Base-by-base conservation (phyloP, 148 eudicot genomes). In the Agrostemma githago region DNA sequence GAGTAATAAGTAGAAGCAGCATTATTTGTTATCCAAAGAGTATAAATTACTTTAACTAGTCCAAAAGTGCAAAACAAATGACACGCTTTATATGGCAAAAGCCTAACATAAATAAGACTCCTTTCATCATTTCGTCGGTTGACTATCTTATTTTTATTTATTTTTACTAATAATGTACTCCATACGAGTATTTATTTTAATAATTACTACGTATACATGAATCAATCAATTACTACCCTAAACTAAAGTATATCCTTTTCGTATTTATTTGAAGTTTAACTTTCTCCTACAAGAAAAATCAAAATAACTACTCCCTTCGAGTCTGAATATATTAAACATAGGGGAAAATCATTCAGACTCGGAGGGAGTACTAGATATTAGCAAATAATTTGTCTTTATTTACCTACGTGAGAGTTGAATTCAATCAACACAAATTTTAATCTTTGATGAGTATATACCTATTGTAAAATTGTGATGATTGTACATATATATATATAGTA, bases 41-140 rank as follows among this genome's bases (percentile, higher is more conserved):
- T 78, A 66, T 46, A 72, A 54, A 15, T 63, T 42, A 78, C 80
- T 78, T 78, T 72, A 78, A 62, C 11, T 20, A 78, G 80, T 78
- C 72, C 71, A 72, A 72, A 72, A 72, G 76, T 16, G 70, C 57
- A 57, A 60, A 78, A 73, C 76, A 78, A 65, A 72, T 76, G 66
- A 43, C 80, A 72, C 67, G 80, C 80, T 78, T 72, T 78, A 78
- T 65, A 64, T 65, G 57, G 72, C 16, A 65, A 78, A 78, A 78
- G 80, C 76, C 68, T 66, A 78, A 34, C 80, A 66, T 78, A 16
- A 12, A 42, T 78, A 57, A 72, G 71, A 57, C 15, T 63, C 58
- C 40, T 66, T 78, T 66, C 56, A 78, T 78, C 66, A 78, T 78
- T 72, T 59, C 67, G 80, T 78, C 80, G 80, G 76, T 71, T 78